Percentiles rank a stretch among this genome's conserved stretches.
Conservation (phyloP, 139 green algal genomes). For the Chlorella sp. region DNA sequence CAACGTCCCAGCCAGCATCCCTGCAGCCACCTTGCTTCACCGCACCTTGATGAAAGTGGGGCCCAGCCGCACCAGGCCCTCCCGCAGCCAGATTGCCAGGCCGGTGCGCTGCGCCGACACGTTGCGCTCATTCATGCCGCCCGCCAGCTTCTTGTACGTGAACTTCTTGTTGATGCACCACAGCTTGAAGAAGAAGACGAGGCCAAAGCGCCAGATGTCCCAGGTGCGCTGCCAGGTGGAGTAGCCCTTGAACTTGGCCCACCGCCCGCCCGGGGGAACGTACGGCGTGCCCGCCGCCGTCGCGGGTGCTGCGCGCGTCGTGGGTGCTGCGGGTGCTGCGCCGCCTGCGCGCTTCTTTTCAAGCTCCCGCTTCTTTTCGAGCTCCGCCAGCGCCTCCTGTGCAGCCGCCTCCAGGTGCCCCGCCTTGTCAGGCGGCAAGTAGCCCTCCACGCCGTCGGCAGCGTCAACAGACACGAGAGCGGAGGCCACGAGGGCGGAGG, state of each 20-base stretch:
- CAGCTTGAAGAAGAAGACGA: constrained; percentile 86
- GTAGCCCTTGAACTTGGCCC: constrained; percentile 73
- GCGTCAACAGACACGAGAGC: constrained; percentile 27
- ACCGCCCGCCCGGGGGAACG: constrained; percentile 67
- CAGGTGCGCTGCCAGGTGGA: constrained; percentile 77
- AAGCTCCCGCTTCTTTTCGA: not conserved
- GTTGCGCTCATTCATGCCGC: constrained; percentile 61
- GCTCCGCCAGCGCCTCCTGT: constrained; percentile 29
- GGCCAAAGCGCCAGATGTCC: constrained; percentile 95
- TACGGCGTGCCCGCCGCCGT: constrained; percentile 65
- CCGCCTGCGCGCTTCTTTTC: not conserved
- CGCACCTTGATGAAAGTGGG: constrained; percentile 88
- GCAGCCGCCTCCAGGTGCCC: constrained; percentile 73
- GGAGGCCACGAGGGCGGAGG: too few species aligned
- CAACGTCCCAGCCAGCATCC: not conserved
- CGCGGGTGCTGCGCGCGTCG: not conserved
- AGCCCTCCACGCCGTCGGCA: constrained; percentile 58
- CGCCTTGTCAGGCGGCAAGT: constrained; percentile 57
- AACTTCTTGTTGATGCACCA: constrained; percentile 45
- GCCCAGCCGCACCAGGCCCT: constrained; percentile 85
- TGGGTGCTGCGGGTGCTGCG: not conserved
- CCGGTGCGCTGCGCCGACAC: constrained; percentile 62
- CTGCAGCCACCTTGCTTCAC: not conserved
- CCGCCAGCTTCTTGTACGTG: constrained; percentile 57
- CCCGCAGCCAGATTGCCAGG: constrained; percentile 92